These are phyloP conservation scores for Cladosporium halotolerans DNA, from an alignment of 2,329 filamentous ascomycete genomes.

Conservation along the genomic window DNA sequence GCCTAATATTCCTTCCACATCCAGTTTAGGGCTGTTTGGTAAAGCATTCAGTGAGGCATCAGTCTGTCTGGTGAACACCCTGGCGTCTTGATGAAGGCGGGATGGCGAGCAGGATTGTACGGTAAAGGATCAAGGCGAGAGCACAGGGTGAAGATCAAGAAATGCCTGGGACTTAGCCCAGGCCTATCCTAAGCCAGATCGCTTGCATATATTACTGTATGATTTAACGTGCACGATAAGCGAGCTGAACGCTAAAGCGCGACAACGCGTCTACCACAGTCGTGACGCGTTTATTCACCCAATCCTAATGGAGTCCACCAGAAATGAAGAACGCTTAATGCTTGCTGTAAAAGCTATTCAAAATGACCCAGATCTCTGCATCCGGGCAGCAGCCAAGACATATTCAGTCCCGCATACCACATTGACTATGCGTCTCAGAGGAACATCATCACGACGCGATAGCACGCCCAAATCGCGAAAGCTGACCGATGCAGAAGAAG, in stretches of 20 bases:
- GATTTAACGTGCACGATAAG: neutral
- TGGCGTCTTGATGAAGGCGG: no score
- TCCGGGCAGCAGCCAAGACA: neutral
- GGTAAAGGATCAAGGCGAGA: no score
- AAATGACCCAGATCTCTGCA: neutral
- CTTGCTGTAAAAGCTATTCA: neutral
- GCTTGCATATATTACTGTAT: neutral
- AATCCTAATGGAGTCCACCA: neutral
- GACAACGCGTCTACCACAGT: neutral
- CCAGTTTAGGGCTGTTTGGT: no score
- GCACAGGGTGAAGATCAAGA: no score
- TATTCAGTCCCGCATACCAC: neutral
- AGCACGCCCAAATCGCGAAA: neutral
- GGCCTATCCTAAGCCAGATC: no score
- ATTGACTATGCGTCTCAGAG: neutral
- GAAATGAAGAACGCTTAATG: neutral
- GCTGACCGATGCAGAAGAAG: neutral
- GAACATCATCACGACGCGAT: neutral
- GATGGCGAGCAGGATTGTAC: no score
- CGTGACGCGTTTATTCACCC: neutral
- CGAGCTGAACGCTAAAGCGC: neutral
- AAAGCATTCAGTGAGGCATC: no score
- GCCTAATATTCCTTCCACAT: no score
- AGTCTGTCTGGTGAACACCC: no score
- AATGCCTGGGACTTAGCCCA: no score